A percentile compares a stretch with the other conserved stretches of the same genome.
Conservation (phyloP, 225 moss, liverwort and hornwort species). For the Bryum argenteum region DNA sequence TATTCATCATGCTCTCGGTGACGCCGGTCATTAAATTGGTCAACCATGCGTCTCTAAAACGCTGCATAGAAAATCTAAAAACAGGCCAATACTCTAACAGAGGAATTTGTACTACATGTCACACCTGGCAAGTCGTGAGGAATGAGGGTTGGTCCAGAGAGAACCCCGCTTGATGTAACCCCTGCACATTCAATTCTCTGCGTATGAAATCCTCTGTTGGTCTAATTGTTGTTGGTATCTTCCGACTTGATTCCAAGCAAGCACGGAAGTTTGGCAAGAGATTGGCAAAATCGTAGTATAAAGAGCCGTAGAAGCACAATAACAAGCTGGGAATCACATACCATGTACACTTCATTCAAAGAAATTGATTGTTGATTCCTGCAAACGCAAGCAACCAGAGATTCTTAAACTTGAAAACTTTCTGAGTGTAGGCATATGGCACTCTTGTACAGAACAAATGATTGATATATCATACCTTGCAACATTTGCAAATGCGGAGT, state of each 20-base stretch:
- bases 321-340: slow-evolving; percentile 27
- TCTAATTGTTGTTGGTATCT: background rate
- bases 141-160: slow-evolving; percentile 79
- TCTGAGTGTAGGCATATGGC: background rate
- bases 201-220: background rate
- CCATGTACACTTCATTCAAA: slow-evolving; percentile 71
- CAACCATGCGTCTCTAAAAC: background rate
- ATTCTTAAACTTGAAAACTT: background rate
- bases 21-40: background rate
- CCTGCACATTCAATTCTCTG: slow-evolving; percentile 45
- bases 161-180: slow-evolving; percentile 70
- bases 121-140: slow-evolving; percentile 82
- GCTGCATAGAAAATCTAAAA: background rate
- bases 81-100: no score
- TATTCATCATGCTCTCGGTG: no score
- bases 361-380: slow-evolving; percentile 57
- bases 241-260: slow-evolving; percentile 19
- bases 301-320: slow-evolving; percentile 5
- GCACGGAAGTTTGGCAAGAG: background rate
- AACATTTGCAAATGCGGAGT: slow-evolving; percentile 63
- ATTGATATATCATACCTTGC: slow-evolving; percentile 57
- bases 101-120: background rate
- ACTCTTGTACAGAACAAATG: background rate
- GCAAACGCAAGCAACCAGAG: slow-evolving; percentile 18
- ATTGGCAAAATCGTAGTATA: background rate